phyloP scores from a whole-genome alignment of 1,284 basidiomycete species.

The Puccinia horiana region DNA sequence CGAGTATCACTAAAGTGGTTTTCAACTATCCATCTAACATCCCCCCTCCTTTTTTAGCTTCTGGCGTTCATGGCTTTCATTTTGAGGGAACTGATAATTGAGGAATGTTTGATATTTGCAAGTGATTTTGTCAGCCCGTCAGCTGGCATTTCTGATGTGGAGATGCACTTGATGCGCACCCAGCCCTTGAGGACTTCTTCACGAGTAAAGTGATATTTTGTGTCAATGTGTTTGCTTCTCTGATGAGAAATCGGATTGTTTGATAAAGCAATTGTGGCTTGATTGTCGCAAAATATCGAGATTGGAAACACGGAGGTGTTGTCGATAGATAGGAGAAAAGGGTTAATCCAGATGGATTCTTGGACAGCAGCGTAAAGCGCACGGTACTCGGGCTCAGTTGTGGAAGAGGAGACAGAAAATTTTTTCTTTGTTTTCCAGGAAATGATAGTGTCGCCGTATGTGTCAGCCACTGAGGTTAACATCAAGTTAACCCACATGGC shows the following conservation, averaged over 20 bases:
- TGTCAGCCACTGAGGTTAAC: too few relatives aligned
- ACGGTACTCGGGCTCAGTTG: conserved; percentile 10
- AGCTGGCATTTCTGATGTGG: not conserved
- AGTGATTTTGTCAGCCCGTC: conserved; percentile 1
- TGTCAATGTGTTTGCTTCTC: not conserved
- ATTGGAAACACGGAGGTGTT: not conserved
- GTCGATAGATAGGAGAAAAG: not conserved
- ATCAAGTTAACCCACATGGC: too few relatives aligned
- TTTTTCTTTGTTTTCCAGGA: conserved; percentile 1
- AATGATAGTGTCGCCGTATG: not conserved
- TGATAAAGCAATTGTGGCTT: not conserved
- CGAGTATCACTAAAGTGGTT: too few relatives aligned
- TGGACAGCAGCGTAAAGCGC: conserved; percentile 1
- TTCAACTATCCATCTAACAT: too few relatives aligned
- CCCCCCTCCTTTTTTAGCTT: not conserved
- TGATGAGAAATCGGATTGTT: not conserved
- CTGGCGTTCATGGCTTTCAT: not conserved
- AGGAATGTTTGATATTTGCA: not conserved
- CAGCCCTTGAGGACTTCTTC: not conserved
- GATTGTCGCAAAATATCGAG: not conserved
- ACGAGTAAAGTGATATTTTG: not conserved
- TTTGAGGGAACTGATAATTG: not conserved
- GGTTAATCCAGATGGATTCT: not conserved
- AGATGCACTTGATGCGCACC: not conserved
- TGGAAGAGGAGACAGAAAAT: not conserved